Evolutionary conservation across 345 rosid genomes (phyloP), one percentile per base, ranked within the genome.

Genomic region (Pugionium dolabratum): DNA sequence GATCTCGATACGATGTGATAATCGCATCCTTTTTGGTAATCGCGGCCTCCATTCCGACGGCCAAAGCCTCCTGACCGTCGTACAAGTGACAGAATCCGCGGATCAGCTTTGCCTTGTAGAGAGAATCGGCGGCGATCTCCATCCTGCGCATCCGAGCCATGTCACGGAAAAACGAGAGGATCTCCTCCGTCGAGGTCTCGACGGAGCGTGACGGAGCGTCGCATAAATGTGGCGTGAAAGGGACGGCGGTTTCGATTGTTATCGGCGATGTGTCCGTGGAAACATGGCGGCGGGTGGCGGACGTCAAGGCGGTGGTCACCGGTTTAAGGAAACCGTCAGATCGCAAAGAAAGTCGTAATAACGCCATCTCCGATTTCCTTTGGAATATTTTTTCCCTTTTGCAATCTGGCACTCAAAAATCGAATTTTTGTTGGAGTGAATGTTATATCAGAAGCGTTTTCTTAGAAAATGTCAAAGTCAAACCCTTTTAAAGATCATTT

Each of bases 41-140:
- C 36, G 88, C 93, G 7, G 99, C 93, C 71, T 88, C 97, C 99
- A 94, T 94, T 2, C 96, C 97, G 42, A 94, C 76, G 29, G 96
- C 89, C 28, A 90, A 82, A 9, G 96, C 99, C 53, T 94, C 99
- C 63, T 94, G 99, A 1, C 99, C 99, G 45, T 94, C 99, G 82
- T 94, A 94, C 25, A 94, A 76, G 62, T 94, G 99, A 67, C 99
- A 94, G 78, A 94, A 94, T 0, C 99, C 97, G 10, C 97, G 97
- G 74, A 94, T 87, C 67, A 94, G 89, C 73, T 90, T 94, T 4
- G 97, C 84, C 79, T 94, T 94, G 87, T 94, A 94, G 44, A 94
- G 96, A 2, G 97, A 90, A 75, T 94, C 97, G 31, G 99, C 85
- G 2, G 97, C 93, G 81, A 94, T 90, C 84, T 94, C 97, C 95